Evolutionary conservation across 2,329 filamentous ascomycete species (phyloP), one percentile per base, ranked within the genome.

Genomic region (Calonectria montana): DNA sequence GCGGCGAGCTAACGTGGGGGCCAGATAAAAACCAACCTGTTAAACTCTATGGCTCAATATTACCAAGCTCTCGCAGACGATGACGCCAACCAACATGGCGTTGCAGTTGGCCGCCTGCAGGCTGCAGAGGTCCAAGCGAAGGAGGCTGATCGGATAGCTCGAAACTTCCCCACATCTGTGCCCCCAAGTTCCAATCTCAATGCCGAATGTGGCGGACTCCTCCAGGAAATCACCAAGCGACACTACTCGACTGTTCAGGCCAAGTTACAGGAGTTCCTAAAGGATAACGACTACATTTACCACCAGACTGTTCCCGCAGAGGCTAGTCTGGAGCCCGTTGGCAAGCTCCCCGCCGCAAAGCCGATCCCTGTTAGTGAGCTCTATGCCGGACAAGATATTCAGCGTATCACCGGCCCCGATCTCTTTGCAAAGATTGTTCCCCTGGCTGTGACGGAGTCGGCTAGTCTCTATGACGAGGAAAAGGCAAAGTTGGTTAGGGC

Each of bases 271-370:
- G 92, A 94, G 72, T 88, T 96, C 62, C 88, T 90, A 76, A 98
- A 97, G 80, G 97, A 99, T 83, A 99, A 99, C 77, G 97, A 99
- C 81, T 98, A 97, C 83, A 98, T 99, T 81, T 99, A 99, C 81
- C 97, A 99, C 81, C 95, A 98, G 78, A 92, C 91, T 1, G 93
- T 99, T 2, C 96, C 97, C 0, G 92, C 93, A 12, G 95, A 98
- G 82, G 94, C 95, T 4, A 93, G 93, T 31, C 86, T 99, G 15
- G 86, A 94, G 1, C 89, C 93, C 1, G 95, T 99, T 61, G 90
- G 95, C 3, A 99, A 98, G 82, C 88, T 98, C 18, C 95, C 96
- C 5, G 97, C 97, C 1, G 96, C 97, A 9, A 99, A 99, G 83
- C 95, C 97, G 4, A 98, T 99, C 73, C 96, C 97, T 0, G 96